Evolutionary conservation across 2,329 filamentous ascomycete genomes (phyloP).

Genomic region (Botryotinia convoluta): DNA sequence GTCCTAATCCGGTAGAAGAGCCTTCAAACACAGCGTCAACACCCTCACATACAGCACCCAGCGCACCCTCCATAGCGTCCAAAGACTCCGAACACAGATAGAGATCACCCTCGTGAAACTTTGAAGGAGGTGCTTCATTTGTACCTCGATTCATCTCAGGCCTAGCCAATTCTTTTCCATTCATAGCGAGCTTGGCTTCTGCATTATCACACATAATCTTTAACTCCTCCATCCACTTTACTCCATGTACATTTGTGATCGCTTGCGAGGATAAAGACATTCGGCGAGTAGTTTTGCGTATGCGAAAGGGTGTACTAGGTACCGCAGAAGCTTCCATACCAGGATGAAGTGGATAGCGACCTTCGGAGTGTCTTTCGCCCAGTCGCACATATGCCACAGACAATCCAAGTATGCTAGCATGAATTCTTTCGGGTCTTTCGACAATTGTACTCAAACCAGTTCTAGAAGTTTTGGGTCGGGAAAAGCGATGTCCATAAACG

Average conservation of each 20-base stretch:
- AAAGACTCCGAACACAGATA: conserved; percentile 87
- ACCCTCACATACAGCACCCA: conserved; percentile 91
- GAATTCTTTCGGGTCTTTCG: conserved; percentile 87
- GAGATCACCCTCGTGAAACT: conserved; percentile 82
- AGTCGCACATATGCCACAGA: conserved; percentile 88
- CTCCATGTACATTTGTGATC: conserved; percentile 88
- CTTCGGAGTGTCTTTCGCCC: conserved; percentile 74
- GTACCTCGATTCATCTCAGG: conserved; percentile 57
- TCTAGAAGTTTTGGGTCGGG: conserved; percentile 74
- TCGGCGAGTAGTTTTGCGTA: conserved; percentile 73
- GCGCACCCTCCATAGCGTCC: conserved; percentile 81
- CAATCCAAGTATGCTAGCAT: conserved; percentile 77
- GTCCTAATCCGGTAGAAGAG: conserved; percentile 46
- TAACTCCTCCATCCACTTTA: conserved; percentile 90
- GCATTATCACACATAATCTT: conserved; percentile 80
- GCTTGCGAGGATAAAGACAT: conserved; percentile 70
- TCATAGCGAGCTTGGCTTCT: conserved; percentile 71
- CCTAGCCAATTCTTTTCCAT: conserved; percentile 74
- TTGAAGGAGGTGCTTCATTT: conserved; percentile 44
- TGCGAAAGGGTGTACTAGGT: conserved; percentile 72
- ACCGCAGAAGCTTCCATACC: conserved; percentile 50
- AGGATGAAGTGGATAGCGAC: conserved; percentile 65
- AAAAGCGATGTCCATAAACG: conserved; percentile 92
- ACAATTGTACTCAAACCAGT: conserved; percentile 76
- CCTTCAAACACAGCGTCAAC: conserved; percentile 78